Percentiles rank a stretch among this genome's conserved stretches.
Evolutionary conservation across 148 eudicot species (phyloP).

Genomic region (Vaccinium darrowii): DNA sequence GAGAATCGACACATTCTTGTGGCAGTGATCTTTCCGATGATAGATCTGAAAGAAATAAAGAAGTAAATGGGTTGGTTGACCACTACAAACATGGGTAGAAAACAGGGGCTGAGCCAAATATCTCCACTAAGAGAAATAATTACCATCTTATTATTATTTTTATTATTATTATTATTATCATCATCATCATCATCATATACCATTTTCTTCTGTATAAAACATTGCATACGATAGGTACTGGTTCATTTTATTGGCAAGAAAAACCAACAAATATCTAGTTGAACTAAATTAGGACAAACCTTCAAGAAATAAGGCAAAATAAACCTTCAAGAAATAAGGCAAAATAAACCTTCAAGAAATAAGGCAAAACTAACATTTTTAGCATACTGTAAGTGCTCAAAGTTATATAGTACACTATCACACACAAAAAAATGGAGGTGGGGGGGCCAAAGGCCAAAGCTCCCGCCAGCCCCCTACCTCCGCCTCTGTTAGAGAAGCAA

Average conservation of each 20-base stretch:
- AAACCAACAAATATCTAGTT: not conserved
- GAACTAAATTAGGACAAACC: not conserved
- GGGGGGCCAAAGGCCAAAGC: not conserved
- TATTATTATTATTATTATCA: too few species aligned
- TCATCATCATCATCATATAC: not conserved
- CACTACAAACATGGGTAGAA: conserved; percentile 1
- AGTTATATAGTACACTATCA: not conserved
- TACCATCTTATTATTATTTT: not conserved
- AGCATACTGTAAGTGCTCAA: not conserved
- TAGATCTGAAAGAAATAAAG: conserved; percentile 26
- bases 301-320: not conserved
- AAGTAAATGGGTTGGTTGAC: not conserved
- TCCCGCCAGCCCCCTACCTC: not conserved
- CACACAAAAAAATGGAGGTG: not conserved
- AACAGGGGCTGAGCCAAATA: conserved; percentile 3
- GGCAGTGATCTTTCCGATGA: conserved; percentile 30
- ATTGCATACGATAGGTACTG: not conserved
- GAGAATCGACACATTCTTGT: conserved; percentile 22
- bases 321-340: not conserved
- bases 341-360: not conserved
- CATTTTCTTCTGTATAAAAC: not conserved
- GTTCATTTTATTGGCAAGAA: not conserved
- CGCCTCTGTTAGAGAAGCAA: not conserved
- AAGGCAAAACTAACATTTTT: not conserved
- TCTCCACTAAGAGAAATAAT: not conserved